These are phyloP conservation scores for Panellus pusillus DNA, from an alignment of 768 basidiomycete species.

Conservation along the genomic window DNA sequence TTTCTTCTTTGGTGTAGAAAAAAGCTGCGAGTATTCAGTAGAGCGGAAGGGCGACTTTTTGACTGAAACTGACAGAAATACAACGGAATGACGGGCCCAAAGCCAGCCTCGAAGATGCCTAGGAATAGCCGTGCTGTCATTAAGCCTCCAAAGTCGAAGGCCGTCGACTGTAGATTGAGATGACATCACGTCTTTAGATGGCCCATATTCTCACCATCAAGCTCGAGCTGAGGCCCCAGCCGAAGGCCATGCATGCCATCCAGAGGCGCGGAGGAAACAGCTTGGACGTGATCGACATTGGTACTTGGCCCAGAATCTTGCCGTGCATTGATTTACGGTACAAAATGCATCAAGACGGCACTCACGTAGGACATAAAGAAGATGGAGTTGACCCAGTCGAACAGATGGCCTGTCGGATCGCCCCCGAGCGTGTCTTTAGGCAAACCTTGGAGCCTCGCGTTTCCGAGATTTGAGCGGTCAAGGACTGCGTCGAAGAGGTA, in stretches of 20 bases:
- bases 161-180: conserved; percentile 47
- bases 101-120: conserved; percentile 79
- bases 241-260: conserved; percentile 63
- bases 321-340: background rate
- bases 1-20: conserved; percentile 74
- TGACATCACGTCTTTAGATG: background rate
- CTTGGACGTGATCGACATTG: conserved; percentile 65
- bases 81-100: conserved; percentile 74
- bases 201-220: conserved; percentile 50
- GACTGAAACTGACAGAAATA: conserved; percentile 62
- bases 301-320: conserved; percentile 70
- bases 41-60: background rate
- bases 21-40: conserved; percentile 45
- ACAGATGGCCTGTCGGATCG: conserved; percentile 66
- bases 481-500: conserved; percentile 40
- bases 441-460: conserved; percentile 74
- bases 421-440: conserved; percentile 64
- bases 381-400: conserved; percentile 75
- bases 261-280: conserved; percentile 67
- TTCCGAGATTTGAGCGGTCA: conserved; percentile 78
- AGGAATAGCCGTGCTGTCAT: conserved; percentile 59
- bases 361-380: conserved; percentile 81
- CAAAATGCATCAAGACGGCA: background rate
- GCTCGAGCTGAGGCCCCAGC: conserved; percentile 77
- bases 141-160: conserved; percentile 60